These are phyloP conservation scores for Cryphonectria japonica DNA, from an alignment of 2,329 filamentous ascomycete species.

Conservation along the genomic window DNA sequence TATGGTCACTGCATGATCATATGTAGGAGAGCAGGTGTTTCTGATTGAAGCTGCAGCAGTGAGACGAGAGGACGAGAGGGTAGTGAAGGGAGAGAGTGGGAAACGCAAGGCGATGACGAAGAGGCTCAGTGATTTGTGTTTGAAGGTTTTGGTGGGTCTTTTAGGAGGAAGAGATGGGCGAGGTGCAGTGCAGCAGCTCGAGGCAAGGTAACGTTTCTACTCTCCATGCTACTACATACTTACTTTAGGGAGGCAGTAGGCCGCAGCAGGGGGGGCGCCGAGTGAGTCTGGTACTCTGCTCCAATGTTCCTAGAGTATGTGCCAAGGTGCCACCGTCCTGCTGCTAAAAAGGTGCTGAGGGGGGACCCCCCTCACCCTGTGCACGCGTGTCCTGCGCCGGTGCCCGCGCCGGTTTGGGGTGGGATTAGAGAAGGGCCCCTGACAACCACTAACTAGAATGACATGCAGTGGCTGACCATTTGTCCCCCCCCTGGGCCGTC, in stretches of 20 bases:
- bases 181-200: not conserved
- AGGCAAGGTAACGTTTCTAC: constrained; percentile 3
- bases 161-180: not conserved
- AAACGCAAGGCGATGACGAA: constrained; percentile 9
- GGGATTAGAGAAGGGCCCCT: not conserved
- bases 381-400: not conserved
- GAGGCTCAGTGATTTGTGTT: not conserved
- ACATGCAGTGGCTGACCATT: constrained; percentile 10
- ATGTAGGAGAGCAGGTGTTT: not conserved
- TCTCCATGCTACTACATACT: not conserved
- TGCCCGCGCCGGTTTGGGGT: constrained; percentile 2
- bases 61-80: not conserved
- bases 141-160: not conserved
- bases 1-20: not conserved
- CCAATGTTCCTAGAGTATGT: not conserved
- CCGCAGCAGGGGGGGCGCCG: not conserved
- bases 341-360: not conserved
- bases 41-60: not conserved
- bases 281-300: not conserved
- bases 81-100: not conserved
- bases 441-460: constrained; percentile 11
- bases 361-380: not conserved
- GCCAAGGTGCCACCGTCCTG: not conserved
- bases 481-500: not conserved
- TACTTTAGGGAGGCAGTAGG: constrained; percentile 4